These are phyloP conservation scores for Pyrenophora seminiperda DNA, from an alignment of 2,329 filamentous ascomycete genomes.

Conservation along the genomic window DNA sequence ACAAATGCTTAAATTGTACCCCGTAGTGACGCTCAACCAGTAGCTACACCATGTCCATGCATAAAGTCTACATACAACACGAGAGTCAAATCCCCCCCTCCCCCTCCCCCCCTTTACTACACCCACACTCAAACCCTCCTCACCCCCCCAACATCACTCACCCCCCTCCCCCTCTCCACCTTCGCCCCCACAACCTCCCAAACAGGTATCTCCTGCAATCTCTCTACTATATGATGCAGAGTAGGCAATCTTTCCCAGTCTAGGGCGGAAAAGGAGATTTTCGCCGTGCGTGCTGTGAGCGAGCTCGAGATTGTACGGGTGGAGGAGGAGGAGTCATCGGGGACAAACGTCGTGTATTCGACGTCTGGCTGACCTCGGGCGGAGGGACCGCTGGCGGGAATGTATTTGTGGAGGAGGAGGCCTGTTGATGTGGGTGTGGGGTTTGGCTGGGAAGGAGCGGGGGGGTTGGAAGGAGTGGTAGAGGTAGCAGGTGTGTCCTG, in stretches of 20 bases:
- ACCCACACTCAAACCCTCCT: conserved; percentile 4
- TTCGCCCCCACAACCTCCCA: conserved; percentile 62
- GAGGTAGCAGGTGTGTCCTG: conserved; percentile 15
- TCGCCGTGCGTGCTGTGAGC: conserved; percentile 50
- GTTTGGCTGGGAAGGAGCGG: no score
- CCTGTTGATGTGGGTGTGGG: conserved; percentile 41
- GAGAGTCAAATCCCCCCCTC: no score
- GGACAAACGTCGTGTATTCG: conserved; percentile 58
- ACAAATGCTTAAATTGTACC: no score
- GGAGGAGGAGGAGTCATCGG: no score
- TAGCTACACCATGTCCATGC: no score
- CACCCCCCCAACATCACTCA: conserved; percentile 53
- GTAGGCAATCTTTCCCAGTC: conserved; percentile 64
- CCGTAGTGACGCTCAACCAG: no score
- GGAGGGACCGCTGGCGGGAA: conserved; percentile 57
- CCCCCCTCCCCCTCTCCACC: conserved; percentile 61
- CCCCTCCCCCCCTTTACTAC: no score
- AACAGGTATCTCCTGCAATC: conserved; percentile 61
- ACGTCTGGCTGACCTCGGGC: conserved; percentile 57
- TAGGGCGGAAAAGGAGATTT: conserved; percentile 55
- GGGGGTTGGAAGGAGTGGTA: no score
- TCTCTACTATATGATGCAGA: conserved; percentile 61
- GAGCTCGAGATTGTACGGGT: no score
- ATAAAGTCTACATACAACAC: no score
- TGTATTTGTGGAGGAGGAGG: conserved; percentile 62